phyloP scores from a whole-genome alignment of 176 grass and related monocot species.

The Oryza glumipatula region DNA sequence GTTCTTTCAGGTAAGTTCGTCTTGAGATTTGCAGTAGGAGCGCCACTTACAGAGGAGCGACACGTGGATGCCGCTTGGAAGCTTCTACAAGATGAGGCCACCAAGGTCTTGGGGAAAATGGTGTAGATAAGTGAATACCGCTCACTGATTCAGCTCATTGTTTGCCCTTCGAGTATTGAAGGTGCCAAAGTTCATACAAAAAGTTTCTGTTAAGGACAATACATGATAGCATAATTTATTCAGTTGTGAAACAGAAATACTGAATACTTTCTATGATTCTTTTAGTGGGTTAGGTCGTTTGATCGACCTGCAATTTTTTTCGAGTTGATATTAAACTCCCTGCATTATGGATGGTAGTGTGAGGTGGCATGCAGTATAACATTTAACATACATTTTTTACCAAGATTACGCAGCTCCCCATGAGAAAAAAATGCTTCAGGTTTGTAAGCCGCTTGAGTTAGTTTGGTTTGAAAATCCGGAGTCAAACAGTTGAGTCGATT shows the following conservation, averaged over 20 bases:
- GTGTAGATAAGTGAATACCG: neutral
- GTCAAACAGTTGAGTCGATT: no score
- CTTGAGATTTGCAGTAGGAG: slow-evolving; percentile 64
- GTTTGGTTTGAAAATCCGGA: no score
- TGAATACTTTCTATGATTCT: neutral
- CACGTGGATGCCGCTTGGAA: slow-evolving; percentile 66
- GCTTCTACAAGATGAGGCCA: slow-evolving; percentile 63
- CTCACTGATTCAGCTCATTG: neutral
- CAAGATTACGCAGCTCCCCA: neutral
- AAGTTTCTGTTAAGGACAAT: neutral
- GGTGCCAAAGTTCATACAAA: neutral
- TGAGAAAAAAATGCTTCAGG: no score
- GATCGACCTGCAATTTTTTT: neutral
- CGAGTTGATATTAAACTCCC: neutral
- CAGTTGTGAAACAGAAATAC: neutral
- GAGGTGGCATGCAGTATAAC: neutral
- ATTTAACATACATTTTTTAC: neutral
- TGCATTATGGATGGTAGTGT: neutral
- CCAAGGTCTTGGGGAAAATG: slow-evolving; percentile 33
- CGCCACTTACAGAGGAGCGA: slow-evolving; percentile 59
- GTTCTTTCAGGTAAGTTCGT: slow-evolving; percentile 66
- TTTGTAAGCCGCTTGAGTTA: no score
- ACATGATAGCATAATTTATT: neutral
- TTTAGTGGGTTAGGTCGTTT: neutral
- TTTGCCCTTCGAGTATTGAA: neutral